Conservation (phyloP, 2,329 filamentous ascomycete genomes). For the Fusarium brachygibbosum region DNA sequence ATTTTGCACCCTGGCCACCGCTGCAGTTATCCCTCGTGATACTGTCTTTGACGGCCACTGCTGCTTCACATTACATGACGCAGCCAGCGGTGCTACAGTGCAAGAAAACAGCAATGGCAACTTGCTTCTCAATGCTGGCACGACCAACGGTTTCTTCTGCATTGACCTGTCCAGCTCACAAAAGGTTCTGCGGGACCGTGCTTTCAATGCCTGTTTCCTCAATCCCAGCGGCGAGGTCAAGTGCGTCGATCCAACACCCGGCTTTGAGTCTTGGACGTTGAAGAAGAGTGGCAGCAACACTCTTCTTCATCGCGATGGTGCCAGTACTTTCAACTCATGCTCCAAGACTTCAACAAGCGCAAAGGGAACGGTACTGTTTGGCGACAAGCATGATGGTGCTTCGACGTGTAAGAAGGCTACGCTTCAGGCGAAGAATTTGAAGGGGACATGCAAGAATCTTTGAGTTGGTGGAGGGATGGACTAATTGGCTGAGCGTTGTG, state of each 20-base stretch:
- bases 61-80: slow-evolving; percentile 53
- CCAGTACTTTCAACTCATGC: slow-evolving; percentile 47
- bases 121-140: slow-evolving; percentile 46
- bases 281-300: slow-evolving; percentile 37
- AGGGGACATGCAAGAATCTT: slow-evolving; percentile 48
- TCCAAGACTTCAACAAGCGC: slow-evolving; percentile 31
- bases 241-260: slow-evolving; percentile 53
- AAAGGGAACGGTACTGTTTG: slow-evolving; percentile 46
- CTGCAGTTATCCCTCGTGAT: slow-evolving; percentile 44
- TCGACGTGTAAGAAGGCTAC: slow-evolving; percentile 45
- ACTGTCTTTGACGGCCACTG: slow-evolving; percentile 46
- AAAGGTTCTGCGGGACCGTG: slow-evolving; percentile 48
- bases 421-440: slow-evolving; percentile 46
- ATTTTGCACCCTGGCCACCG: slow-evolving; percentile 37
- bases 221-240: slow-evolving; percentile 45
- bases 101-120: slow-evolving; percentile 50
- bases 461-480: slow-evolving; percentile 2
- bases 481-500: too few relatives aligned
- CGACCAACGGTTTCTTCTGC: slow-evolving; percentile 51
- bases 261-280: slow-evolving; percentile 49
- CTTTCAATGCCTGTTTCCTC: slow-evolving; percentile 54
- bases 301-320: slow-evolving; percentile 47
- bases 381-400: slow-evolving; percentile 29
- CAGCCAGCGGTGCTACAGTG: slow-evolving; percentile 41
- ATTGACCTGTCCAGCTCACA: slow-evolving; percentile 45